These are phyloP conservation scores for Ceriops zippeliana DNA, from an alignment of 345 rosid species.

Conservation along the genomic window DNA sequence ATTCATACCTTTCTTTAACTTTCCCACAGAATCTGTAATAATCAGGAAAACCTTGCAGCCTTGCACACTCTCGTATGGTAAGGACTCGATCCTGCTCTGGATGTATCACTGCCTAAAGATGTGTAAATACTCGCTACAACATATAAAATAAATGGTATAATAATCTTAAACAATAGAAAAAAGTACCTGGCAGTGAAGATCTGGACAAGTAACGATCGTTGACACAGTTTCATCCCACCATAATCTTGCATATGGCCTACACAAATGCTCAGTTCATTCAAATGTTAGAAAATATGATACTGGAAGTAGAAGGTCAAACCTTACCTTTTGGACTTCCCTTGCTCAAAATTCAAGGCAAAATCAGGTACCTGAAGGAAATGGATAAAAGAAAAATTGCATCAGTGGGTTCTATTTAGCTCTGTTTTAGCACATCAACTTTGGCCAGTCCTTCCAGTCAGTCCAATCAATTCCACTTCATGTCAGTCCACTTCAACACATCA, in stretches of 20 bases:
- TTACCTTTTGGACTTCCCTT: slow-evolving; percentile 88
- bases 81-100: slow-evolving; percentile 95
- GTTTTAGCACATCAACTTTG: neutral
- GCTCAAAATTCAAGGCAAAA: slow-evolving; percentile 53
- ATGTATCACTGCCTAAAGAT: slow-evolving; percentile 62
- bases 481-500: no score
- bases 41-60: slow-evolving; percentile 98
- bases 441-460: no score
- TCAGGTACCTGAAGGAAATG: slow-evolving; percentile 60
- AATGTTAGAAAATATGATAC: neutral
- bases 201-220: slow-evolving; percentile 62
- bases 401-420: slow-evolving; percentile 2
- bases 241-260: slow-evolving; percentile 80
- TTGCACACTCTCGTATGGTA: slow-evolving; percentile 80
- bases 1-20: slow-evolving; percentile 55
- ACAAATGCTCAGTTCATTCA: neutral
- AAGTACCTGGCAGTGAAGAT: slow-evolving; percentile 62
- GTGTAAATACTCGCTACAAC: slow-evolving; percentile 11
- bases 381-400: slow-evolving; percentile 6
- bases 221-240: slow-evolving; percentile 99
- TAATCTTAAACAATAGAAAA: slow-evolving; percentile 15
- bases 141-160: slow-evolving; percentile 7
- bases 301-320: neutral
- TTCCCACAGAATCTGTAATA: slow-evolving; percentile 82
- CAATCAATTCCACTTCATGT: no score